These are phyloP conservation scores for Pseudogymnoascus sp. DNA, from an alignment of 2,329 filamentous ascomycete genomes.

Conservation along the genomic window DNA sequence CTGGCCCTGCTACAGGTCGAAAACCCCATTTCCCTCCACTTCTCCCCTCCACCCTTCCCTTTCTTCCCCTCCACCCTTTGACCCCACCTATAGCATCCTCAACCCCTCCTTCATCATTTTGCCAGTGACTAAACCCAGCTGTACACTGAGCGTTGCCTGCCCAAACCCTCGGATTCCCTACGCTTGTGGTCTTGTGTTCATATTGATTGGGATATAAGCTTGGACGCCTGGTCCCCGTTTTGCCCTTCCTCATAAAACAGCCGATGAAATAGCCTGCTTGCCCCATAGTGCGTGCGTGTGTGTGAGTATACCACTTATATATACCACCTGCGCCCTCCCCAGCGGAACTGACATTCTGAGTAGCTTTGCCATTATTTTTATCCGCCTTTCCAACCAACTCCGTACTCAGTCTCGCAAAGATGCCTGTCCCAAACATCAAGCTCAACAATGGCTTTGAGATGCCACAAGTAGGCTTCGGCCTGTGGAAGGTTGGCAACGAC, in stretches of 20 bases:
- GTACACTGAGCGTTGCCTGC: background rate
- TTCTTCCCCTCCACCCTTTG: background rate
- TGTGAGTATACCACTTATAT: conserved; percentile 2
- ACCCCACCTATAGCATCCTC: background rate
- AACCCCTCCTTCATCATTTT: conserved; percentile 5
- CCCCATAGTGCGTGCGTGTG: background rate
- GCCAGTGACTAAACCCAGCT: conserved; percentile 3
- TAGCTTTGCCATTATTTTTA: background rate
- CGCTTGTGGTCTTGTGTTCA: conserved; percentile 6
- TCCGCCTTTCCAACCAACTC: background rate
- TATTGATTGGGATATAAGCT: conserved; percentile 7
- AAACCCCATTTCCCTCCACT: background rate
- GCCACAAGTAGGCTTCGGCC: conserved; percentile 55
- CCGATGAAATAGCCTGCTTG: conserved; percentile 6
- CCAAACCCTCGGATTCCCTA: background rate
- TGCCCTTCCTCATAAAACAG: background rate
- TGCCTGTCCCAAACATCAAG: conserved; percentile 33
- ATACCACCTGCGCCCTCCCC: background rate
- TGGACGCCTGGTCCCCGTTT: background rate
- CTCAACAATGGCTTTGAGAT: conserved; percentile 43
- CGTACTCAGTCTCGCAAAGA: conserved; percentile 15
- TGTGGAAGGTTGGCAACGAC: conserved; percentile 63
- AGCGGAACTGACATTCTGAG: background rate
- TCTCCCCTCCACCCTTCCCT: background rate
- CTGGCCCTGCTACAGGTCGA: background rate